Evolutionary conservation across 345 rosid genomes (phyloP), one percentile per base, ranked within the genome.

Genomic region (Conringia planisiliqua): DNA sequence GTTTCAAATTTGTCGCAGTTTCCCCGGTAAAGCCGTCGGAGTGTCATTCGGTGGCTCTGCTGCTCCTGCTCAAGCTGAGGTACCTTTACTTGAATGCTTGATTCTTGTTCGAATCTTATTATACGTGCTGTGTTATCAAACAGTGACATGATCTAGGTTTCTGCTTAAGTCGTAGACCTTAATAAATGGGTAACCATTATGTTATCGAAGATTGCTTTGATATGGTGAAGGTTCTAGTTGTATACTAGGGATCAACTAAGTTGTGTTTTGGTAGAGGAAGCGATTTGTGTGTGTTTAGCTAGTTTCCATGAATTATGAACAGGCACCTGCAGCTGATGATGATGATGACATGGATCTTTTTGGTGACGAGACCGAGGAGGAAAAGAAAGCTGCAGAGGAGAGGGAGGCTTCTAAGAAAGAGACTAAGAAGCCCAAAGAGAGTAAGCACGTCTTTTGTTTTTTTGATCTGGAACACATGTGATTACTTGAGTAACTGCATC

Each of bases 331-430:
- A 32, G 90, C 74, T 9, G 24, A 81, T 1, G 98, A 88, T 11
- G 97, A 90, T 5, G 98, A 93, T 0, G 97, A 94, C 75, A 72
- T 94, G 78, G 96, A 94, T 85, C 95, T 91, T 17, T 94, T 94
- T 54, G 96, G 92, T 69, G 98, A 94, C 55, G 97, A 94, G 90
- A 94, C 96, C 0, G 98, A 91, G 77, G 97, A 91, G 63, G 98
- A 94, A 0, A 89, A 94, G 90, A 91, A 90, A 81, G 97, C 95
- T 35, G 92, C 92, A 0, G 97, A 90, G 74, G 90, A 83, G 85
- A 91, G 97, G 77, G 96, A 89, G 73, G 87, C 91, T 47, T 66
- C 97, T 68, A 91, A 91, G 70, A 91, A 89, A 79, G 58, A 82
- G 10, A 77, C 91, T 42, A 89, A 87, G 84, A 86, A 88, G 88